phyloP scores from a whole-genome alignment of 352 stramenopile genomes.

The Phytophthora pseudosyringae region DNA sequence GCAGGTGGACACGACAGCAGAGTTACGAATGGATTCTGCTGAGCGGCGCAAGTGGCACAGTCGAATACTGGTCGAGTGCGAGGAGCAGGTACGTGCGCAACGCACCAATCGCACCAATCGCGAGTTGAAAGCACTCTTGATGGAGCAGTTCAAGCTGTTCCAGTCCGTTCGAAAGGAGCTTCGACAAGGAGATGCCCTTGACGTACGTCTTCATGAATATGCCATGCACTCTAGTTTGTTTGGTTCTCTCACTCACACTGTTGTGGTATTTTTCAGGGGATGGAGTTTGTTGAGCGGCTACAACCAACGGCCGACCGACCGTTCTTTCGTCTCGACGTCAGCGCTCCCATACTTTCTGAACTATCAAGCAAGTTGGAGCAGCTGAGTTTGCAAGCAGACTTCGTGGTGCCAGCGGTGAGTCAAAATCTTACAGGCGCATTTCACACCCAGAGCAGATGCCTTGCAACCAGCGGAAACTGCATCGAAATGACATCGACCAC shows the following conservation, averaged over 20 bases:
- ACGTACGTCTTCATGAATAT: neutral
- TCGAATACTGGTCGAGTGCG: neutral
- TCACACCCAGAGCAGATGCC: neutral
- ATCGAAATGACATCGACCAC: constrained; percentile 1
- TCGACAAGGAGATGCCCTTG: neutral
- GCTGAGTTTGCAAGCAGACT: constrained; percentile 1
- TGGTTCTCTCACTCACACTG: neutral
- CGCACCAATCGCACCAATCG: constrained; percentile 2
- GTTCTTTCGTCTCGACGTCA: constrained; percentile 10
- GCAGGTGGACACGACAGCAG: too few relatives aligned
- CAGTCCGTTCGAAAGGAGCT: neutral
- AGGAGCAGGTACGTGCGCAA: neutral
- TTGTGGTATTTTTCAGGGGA: constrained; percentile 4
- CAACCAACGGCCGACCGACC: constrained; percentile 6
- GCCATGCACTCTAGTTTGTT: neutral
- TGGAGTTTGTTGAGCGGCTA: neutral
- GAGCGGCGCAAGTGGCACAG: neutral
- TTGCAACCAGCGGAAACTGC: neutral
- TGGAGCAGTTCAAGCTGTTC: constrained; percentile 5
- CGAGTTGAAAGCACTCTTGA: constrained; percentile 5
- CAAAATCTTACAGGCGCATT: neutral
- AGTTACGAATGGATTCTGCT: neutral
- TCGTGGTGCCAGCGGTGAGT: neutral
- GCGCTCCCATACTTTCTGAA: neutral
- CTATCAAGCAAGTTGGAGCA: neutral